Conservation (phyloP, 768 basidiomycete genomes). For the Russula compacta region DNA sequence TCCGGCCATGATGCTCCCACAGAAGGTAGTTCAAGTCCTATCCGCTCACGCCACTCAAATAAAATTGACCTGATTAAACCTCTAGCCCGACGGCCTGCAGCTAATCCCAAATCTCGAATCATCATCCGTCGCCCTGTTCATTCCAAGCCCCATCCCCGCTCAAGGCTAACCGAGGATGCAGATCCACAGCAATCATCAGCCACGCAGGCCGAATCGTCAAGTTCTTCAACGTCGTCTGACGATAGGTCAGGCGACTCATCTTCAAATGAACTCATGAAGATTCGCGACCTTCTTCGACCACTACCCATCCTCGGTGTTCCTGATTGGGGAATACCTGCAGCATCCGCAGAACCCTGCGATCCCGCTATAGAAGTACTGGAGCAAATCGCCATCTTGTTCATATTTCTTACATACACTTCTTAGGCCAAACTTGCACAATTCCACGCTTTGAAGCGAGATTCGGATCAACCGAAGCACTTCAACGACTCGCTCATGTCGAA, state of each 20-base stretch:
- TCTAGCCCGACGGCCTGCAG: slow-evolving; percentile 5
- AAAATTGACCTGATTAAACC: background rate
- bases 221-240: slow-evolving; percentile 6
- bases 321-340: slow-evolving; percentile 74
- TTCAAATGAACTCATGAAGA: slow-evolving; percentile 38
- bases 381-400: background rate
- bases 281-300: slow-evolving; percentile 51
- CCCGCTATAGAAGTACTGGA: slow-evolving; percentile 49
- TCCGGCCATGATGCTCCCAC: background rate
- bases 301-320: slow-evolving; percentile 52
- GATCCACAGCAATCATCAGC: background rate
- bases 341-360: slow-evolving; percentile 46
- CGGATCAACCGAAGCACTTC: slow-evolving; percentile 70
- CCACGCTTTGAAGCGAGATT: slow-evolving; percentile 55
- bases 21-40: slow-evolving; percentile 8
- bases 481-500: slow-evolving; percentile 93
- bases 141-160: slow-evolving; percentile 16
- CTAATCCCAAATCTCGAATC: slow-evolving; percentile 17
- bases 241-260: background rate
- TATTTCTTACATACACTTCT: background rate
- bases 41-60: background rate
- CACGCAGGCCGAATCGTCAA: background rate
- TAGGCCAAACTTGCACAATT: slow-evolving; percentile 81
- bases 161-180: slow-evolving; percentile 10
- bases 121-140: slow-evolving; percentile 17